phyloP scores from a whole-genome alignment of 108 stramenopile genomes.

The Cyclotella baltica region DNA sequence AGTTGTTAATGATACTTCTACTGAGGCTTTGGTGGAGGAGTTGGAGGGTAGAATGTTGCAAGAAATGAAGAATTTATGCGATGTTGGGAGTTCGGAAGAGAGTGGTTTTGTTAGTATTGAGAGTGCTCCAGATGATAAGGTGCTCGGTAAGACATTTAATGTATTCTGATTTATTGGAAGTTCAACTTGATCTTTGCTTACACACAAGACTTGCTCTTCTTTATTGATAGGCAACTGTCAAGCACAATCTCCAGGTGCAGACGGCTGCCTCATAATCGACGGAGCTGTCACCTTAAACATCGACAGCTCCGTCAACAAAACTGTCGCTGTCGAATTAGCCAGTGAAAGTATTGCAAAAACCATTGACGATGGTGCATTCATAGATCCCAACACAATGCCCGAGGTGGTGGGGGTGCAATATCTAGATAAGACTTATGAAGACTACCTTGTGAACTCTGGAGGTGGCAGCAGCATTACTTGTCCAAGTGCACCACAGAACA shows the following conservation, averaged over 20 bases:
- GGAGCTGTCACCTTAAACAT: conserved; percentile 29
- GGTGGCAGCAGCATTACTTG: not conserved
- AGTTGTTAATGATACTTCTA: conserved; percentile 21
- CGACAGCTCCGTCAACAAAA: not conserved
- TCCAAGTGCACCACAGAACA: not conserved
- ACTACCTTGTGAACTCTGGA: conserved; percentile 4
- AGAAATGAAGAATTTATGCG: not conserved
- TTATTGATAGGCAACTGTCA: too few relatives aligned
- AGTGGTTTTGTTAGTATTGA: conserved; percentile 1
- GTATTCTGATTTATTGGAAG: too few relatives aligned
- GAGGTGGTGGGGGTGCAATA: conserved; percentile 40
- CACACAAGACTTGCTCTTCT: too few relatives aligned
- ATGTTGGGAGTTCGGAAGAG: not conserved
- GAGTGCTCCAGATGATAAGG: conserved; percentile 1
- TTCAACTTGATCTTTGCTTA: too few relatives aligned
- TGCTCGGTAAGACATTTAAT: too few relatives aligned
- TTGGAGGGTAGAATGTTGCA: conserved; percentile 33
- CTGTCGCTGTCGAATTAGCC: conserved; percentile 31
- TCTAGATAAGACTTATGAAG: conserved; percentile 30
- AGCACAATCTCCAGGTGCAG: conserved; percentile 18
- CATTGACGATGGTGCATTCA: conserved; percentile 32
- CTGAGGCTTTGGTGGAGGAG: conserved; percentile 16
- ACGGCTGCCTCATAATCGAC: conserved; percentile 41
- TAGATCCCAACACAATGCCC: conserved; percentile 17
- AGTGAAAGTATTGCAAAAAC: conserved; percentile 15